Evolutionary conservation across 306 rosid species (phyloP), one percentile per base, ranked within the genome.

Genomic region (Gastrolobium bilobum): DNA sequence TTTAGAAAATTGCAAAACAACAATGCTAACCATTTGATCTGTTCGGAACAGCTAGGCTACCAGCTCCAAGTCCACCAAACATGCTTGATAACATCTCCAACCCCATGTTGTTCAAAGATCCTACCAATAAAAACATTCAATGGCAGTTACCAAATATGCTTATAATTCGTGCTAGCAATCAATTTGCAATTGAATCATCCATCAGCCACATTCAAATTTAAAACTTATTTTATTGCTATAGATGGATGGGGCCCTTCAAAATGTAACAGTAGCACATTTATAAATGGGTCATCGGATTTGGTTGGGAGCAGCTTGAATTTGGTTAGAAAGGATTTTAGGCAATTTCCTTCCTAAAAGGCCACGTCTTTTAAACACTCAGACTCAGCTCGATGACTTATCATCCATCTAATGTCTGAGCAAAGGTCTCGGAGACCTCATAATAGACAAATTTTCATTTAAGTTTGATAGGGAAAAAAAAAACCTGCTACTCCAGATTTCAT

Each of bases 61-160:
- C 97, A 78, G 97, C 85, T 66, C 98, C 93, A 62, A 93, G 97
- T 56, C 93, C 98, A 73, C 98, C 98, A 83, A 93, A 93, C 97
- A 93, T 89, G 82, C 89, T 88, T 79, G 91, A 89, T 85, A 91
- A 81, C 88, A 81, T 84, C 66, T 93, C 97, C 86, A 91, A 59
- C 58, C 97, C 94, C 56, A 37, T 1, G 82, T 84, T 91, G 85
- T 93, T 83, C 38, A 76, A 10, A 20, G 91, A 29, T 73, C 90
- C 94, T 81, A 85, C 65, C 68, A 82, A 20, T 11, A 71, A 60
- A 47, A 56, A 56, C 42, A 43, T 66, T 44, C 20, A 50, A 69
- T 10, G 62, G 53, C 60, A 75, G 79, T 79, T 37, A 59, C 42
- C 0, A 71, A 77, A 59, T 51, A 42, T 38, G 14, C 26, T 57